phyloP scores from a whole-genome alignment of 805 yeast species.

The Kuraishia ogatae region DNA sequence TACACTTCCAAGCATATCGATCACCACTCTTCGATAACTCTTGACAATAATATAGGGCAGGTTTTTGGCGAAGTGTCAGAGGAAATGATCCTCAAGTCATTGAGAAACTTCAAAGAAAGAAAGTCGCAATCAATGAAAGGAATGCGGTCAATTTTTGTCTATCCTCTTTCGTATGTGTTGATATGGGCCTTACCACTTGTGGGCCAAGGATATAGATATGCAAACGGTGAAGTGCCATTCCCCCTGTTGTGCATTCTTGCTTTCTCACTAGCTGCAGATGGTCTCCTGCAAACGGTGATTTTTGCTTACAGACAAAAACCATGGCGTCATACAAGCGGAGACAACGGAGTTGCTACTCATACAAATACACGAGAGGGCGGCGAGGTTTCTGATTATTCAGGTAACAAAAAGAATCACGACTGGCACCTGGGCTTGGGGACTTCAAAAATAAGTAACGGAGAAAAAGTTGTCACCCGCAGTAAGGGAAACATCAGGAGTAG shows the following conservation, averaged over 20 bases:
- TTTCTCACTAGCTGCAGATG: conserved; percentile 12
- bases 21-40: background rate
- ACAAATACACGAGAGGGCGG: background rate
- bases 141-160: conserved; percentile 10
- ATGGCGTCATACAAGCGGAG: conserved; percentile 9
- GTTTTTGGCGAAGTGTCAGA: conserved; percentile 3
- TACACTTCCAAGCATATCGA: background rate
- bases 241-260: conserved; percentile 6
- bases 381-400: background rate
- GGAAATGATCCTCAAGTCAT: conserved; percentile 8
- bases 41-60: background rate
- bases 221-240: conserved; percentile 3
- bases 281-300: conserved; percentile 10
- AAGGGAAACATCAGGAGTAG: too few relatives aligned
- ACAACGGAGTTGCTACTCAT: background rate
- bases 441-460: too few relatives aligned
- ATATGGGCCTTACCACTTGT: conserved; percentile 11
- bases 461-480: too few relatives aligned
- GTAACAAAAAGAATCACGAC: background rate
- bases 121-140: conserved; percentile 11
- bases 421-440: background rate
- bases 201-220: conserved; percentile 9
- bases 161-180: conserved; percentile 10
- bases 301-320: conserved; percentile 13
- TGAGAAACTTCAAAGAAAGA: conserved; percentile 11